Conservation (phyloP, 148 eudicot genomes). For the Spergularia bocconei region DNA sequence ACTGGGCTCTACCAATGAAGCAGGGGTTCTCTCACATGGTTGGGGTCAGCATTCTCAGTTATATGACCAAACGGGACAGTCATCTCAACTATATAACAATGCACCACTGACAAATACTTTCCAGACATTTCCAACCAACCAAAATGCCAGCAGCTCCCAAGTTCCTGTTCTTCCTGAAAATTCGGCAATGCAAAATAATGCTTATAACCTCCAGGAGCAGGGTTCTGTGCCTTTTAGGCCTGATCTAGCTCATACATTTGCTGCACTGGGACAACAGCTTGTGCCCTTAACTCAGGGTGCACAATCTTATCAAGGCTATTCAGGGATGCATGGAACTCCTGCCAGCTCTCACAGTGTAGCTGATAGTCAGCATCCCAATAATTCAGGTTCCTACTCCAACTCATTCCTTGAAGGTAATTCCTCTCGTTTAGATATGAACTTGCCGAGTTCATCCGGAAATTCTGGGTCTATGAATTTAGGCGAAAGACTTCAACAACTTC, state of each 20-base stretch:
- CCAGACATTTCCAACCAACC: slow-evolving; percentile 34
- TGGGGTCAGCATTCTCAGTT: slow-evolving; percentile 54
- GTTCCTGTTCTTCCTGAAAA: slow-evolving; percentile 29
- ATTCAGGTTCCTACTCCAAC: slow-evolving; percentile 37
- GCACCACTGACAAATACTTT: slow-evolving; percentile 32
- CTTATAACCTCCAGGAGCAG: slow-evolving; percentile 42
- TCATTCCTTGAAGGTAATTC: slow-evolving; percentile 37
- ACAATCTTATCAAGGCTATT: slow-evolving; percentile 50
- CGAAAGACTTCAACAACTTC: slow-evolving; percentile 41
- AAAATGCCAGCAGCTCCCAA: slow-evolving; percentile 30
- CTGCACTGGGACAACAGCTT: slow-evolving; percentile 42
- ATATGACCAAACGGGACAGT: slow-evolving; percentile 39
- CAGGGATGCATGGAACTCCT: slow-evolving; percentile 39
- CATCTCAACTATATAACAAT: slow-evolving; percentile 38
- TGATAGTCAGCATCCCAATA: slow-evolving; percentile 38
- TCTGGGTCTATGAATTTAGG: slow-evolving; percentile 36
- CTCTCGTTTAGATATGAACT: slow-evolving; percentile 32
- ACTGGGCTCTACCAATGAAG: slow-evolving; percentile 24
- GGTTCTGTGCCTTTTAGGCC: slow-evolving; percentile 42
- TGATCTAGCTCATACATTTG: slow-evolving; percentile 19
- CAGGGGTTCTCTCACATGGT: slow-evolving; percentile 32
- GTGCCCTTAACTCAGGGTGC: slow-evolving; percentile 37
- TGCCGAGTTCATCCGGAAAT: slow-evolving; percentile 35
- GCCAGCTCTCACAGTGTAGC: slow-evolving; percentile 42
- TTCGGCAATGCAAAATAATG: slow-evolving; percentile 46